Conservation (phyloP, 2,329 filamentous ascomycete genomes). For the Alternaria triticimaculans region DNA sequence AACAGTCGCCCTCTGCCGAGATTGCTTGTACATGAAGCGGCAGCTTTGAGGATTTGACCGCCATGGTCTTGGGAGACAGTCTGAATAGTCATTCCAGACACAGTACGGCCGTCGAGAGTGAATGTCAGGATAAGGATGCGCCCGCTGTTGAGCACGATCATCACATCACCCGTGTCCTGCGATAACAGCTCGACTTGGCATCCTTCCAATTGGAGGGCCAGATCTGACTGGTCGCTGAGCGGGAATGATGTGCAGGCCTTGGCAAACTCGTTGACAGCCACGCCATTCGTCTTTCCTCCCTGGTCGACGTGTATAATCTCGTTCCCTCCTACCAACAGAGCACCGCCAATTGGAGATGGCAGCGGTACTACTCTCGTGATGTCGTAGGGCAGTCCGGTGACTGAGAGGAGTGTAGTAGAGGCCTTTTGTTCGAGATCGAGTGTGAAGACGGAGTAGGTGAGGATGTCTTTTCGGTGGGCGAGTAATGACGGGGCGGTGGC, state of each 20-base stretch:
- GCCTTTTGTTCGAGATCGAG: constrained; percentile 91
- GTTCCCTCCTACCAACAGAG: constrained; percentile 84
- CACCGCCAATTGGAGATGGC: constrained; percentile 85
- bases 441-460: constrained; percentile 94
- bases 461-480: constrained; percentile 78
- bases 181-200: constrained; percentile 80
- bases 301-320: constrained; percentile 96
- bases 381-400: constrained; percentile 84
- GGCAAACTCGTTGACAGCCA: constrained; percentile 91
- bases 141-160: constrained; percentile 82
- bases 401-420: constrained; percentile 89
- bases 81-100: constrained; percentile 82
- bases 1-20: constrained; percentile 77
- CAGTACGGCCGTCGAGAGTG: constrained; percentile 85
- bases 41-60: constrained; percentile 65
- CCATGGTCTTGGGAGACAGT: constrained; percentile 68
- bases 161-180: constrained; percentile 77
- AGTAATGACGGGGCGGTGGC: constrained; percentile 76
- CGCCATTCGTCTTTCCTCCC: constrained; percentile 88
- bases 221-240: constrained; percentile 82
- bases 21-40: constrained; percentile 72
- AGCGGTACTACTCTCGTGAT: constrained; percentile 82
- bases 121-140: constrained; percentile 79
- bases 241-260: constrained; percentile 82
- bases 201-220: constrained; percentile 80